A percentile compares a stretch with the other conserved stretches of the same genome.
These are phyloP conservation scores for Phellinidium pouzarii DNA, from an alignment of 1,284 basidiomycete genomes.

Conservation along the genomic window DNA sequence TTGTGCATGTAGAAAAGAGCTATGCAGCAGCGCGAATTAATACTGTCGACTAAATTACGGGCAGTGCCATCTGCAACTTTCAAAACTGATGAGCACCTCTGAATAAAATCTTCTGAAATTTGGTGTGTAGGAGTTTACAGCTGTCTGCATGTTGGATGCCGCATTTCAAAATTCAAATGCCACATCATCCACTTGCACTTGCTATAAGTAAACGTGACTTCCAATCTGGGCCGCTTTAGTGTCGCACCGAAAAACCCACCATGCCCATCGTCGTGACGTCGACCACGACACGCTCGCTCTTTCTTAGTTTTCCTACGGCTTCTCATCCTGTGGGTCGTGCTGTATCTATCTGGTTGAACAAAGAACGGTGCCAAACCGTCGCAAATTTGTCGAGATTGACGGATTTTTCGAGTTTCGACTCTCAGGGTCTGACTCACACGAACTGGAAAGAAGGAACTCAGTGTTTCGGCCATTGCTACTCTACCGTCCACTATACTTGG, in stretches of 20 bases:
- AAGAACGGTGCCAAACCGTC: slow-evolving; percentile 18
- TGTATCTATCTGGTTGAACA: not conserved
- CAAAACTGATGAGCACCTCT: too few species aligned
- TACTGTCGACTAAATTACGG: too few species aligned
- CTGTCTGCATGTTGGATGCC: too few species aligned
- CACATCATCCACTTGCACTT: too few species aligned
- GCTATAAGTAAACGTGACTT: not conserved
- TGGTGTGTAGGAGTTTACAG: too few species aligned
- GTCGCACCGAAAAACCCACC: slow-evolving; percentile 11
- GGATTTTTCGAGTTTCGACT: not conserved
- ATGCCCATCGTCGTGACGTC: slow-evolving; percentile 9
- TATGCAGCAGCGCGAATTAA: too few species aligned
- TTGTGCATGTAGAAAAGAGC: too few species aligned
- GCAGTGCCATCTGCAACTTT: too few species aligned
- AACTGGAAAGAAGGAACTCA: not conserved
- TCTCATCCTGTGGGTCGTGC: not conserved
- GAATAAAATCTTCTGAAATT: too few species aligned
- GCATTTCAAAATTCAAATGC: too few species aligned
- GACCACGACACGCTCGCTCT: slow-evolving; percentile 8
- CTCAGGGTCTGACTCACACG: not conserved
- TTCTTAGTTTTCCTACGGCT: not conserved
- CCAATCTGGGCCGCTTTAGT: slow-evolving; percentile 12
- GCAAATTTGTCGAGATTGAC: slow-evolving; percentile 16
- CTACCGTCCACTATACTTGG: not conserved
- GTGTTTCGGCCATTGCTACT: not conserved